Base-by-base conservation (phyloP, 805 yeast genomes). In the Wickerhamiella dianesei region DNA sequence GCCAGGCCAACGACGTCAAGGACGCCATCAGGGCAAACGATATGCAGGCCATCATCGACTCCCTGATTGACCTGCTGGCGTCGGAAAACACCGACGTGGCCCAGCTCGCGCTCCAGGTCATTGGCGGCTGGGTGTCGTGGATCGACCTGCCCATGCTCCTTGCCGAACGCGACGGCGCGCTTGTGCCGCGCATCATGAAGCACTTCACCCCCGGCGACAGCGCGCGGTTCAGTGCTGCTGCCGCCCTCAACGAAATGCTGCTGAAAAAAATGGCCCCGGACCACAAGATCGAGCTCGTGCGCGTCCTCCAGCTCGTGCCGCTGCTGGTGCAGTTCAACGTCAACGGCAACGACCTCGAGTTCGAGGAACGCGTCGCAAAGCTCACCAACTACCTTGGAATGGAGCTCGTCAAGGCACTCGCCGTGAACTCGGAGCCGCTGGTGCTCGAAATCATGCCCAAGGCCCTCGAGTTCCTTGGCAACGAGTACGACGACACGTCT, bases 71-170 rank as follows among this genome's bases (percentile, higher is more conserved):
- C 21, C 32, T 51, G 16, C 49, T 51, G 14, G 37, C 18, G 22
- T 14, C 36, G 3, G 18, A 65, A 44, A 51, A 54, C 12, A 52
- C 57, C 52, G 77, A 76, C 49, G 71, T 82, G 51, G 55, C 83
- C 57, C 76, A 73, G 51, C 73, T 74, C 50, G 66, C 77, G 4
- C 70, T 86, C 44, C 70, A 70, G 45, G 78, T 78, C 47, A 76
- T 92, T 47, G 96, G 96, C 9, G 77, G 77, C 12, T 92, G 82
- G 73, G 82, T 87, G 20, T 79, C 88, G 20, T 92, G 99, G 98
- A 85, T 88, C 61, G 94, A 85, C 60, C 79, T 88, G 50, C 70
- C 79, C 46, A 68, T 85, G 55, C 76, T 89, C 46, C 71, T 87
- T 25, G 76, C 76, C 44, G 71, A 74, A 32, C 41, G 41, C 5